Evolutionary conservation across 768 basidiomycete species (phyloP).

Genomic region (Tricholoma terreum): DNA sequence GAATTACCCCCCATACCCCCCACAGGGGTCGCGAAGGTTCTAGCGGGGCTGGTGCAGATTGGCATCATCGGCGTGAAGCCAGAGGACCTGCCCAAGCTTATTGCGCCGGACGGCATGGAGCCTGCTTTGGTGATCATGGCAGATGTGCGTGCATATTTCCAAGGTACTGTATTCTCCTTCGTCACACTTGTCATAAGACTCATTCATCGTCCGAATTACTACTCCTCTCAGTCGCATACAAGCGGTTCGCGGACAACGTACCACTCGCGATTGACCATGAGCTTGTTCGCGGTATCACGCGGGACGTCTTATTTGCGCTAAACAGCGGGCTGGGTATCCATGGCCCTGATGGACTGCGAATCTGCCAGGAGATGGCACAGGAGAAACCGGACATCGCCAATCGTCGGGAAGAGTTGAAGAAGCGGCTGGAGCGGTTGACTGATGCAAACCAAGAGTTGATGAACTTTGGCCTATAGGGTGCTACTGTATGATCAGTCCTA

Average conservation of each 20-base stretch:
- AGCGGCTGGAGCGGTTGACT: constrained; percentile 49
- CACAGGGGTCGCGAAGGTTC: constrained; percentile 18
- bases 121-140: constrained; percentile 66
- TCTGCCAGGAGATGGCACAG: constrained; percentile 50
- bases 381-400: constrained; percentile 45
- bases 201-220: not conserved
- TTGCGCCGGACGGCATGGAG: constrained; percentile 50
- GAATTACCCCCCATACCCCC: too few species aligned
- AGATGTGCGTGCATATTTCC: constrained; percentile 69
- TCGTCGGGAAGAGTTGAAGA: constrained; percentile 44
- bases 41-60: constrained; percentile 34
- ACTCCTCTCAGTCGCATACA: constrained; percentile 51
- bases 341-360: constrained; percentile 40
- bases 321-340: constrained; percentile 50
- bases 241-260: constrained; percentile 55
- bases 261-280: constrained; percentile 55
- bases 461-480: constrained; percentile 11
- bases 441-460: constrained; percentile 43
- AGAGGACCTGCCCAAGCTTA: constrained; percentile 46
- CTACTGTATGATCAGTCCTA: not conserved
- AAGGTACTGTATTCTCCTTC: constrained; percentile 41
- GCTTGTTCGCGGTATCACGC: constrained; percentile 50
- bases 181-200: not conserved
- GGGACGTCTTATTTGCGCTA: constrained; percentile 43
- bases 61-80: constrained; percentile 37